These are phyloP conservation scores for Epichloe aotearoae DNA, from an alignment of 2,329 filamentous ascomycete genomes.

Conservation along the genomic window DNA sequence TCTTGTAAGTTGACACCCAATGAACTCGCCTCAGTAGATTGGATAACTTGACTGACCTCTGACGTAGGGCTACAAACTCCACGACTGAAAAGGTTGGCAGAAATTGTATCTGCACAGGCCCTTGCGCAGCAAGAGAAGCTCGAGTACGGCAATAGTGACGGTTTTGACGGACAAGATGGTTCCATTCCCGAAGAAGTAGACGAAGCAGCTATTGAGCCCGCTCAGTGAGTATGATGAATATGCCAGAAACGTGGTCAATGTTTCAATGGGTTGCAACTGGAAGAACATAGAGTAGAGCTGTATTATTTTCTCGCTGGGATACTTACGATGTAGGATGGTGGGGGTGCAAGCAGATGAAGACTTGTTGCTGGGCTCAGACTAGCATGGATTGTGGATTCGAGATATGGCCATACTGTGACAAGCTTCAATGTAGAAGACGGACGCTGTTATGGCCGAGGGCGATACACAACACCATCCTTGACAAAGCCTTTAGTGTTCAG, in stretches of 20 bases:
- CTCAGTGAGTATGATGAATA: slow-evolving; percentile 1
- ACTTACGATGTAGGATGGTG: not conserved
- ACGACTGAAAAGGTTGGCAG: slow-evolving; percentile 85
- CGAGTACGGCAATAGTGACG: slow-evolving; percentile 37
- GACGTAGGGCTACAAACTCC: slow-evolving; percentile 85
- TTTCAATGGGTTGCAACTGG: slow-evolving; percentile 1
- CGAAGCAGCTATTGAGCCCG: slow-evolving; percentile 23
- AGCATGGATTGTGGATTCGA: not conserved
- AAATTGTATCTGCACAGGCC: slow-evolving; percentile 93
- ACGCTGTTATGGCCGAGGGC: not conserved
- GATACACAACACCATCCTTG: not conserved
- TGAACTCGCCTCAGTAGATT: not conserved
- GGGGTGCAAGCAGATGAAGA: not conserved
- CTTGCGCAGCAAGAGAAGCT: slow-evolving; percentile 89
- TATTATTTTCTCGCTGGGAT: slow-evolving; percentile 1
- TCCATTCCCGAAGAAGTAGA: slow-evolving; percentile 39
- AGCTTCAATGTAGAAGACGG: not conserved
- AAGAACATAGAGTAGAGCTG: slow-evolving; percentile 4
- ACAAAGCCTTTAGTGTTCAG: not conserved
- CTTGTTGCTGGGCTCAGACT: not conserved
- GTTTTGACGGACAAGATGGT: slow-evolving; percentile 33
- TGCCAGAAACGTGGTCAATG: slow-evolving; percentile 1
- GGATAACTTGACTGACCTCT: slow-evolving; percentile 14
- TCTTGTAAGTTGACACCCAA: slow-evolving; percentile 54
- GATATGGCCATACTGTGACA: not conserved